Base-by-base conservation (phyloP, 1,139 yeast genomes). In the Kluyveromyces sp. region DNA sequence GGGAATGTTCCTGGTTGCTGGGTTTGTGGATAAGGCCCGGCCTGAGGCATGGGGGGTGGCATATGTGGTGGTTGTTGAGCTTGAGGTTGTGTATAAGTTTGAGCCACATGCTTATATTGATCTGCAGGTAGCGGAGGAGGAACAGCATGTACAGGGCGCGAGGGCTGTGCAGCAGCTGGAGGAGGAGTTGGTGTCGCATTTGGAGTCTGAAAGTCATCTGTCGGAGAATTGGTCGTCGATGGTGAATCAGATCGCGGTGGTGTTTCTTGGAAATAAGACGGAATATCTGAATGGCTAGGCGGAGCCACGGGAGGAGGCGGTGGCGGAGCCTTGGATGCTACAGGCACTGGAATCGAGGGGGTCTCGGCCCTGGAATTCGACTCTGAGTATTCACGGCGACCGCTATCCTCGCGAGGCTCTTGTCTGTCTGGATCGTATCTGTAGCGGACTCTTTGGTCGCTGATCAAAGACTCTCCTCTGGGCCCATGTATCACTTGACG, bases 401-500 rank as follows among this genome's bases (percentile, higher is more conserved):
- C 12, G 18, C 12, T 15, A n/a, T 30, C 13, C 13, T 30, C 33
- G 12, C 12, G 8, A n/a, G 13, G 8, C 7, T 30, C 54, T 40
- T 30, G 17, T 33, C 49, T 48, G 4, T 33, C 36, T 11, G 36
- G 36, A 18, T 51, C 53, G 39, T 60, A 59, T 32, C 60, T 57
- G 44, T 63, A 63, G 36, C 67, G 52, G 39, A 55, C 57, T 42
- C 67, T 54, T 45, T 63, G 66, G 32, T 53, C 55, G 20, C 55
- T 57, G 13, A 58, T 54, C 18, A 62, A 43, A 11, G 61, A 50
- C 49, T 67, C 70, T 16, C 96, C 96, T 50, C 96, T 67, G 30
- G 94, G 92, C 0, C 95, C 95, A 15, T 77, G 77, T 3, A 67
- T 62, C 19, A 63, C 61, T 54, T 49, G 60, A 43, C 52, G 54